Evolutionary conservation across 2,329 filamentous ascomycete species (phyloP), one percentile per base, ranked within the genome.

Genomic region (Arthrobotrys entomopaga): DNA sequence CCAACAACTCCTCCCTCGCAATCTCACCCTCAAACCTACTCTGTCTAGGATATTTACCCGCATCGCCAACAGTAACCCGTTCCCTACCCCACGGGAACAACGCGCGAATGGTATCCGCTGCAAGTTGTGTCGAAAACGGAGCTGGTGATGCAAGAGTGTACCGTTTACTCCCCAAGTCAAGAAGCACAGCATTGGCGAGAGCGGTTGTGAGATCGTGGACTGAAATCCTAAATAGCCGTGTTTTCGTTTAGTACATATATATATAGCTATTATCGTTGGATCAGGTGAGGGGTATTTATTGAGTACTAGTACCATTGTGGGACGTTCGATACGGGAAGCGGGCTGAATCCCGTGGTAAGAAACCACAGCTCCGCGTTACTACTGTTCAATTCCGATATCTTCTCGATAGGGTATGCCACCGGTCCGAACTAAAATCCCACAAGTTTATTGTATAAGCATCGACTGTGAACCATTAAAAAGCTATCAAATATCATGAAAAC

Each of bases 121-220:
- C 84, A 11, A 83, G 65, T 0, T 80, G 82, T 75, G 85, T 86
- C 0, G 83, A 83, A 64, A 85, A 86, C 3, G 80, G 79, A 75
- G 85, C 82, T 0, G 82, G 81, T 0, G 82, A 80, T 0, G 81
- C 81, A 15, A 82, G 80, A 0, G 81, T 79, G 67, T 81, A 85
- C 49, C 84, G 77, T 75, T 82, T 83, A 0, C 81, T 81, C 0
- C 80, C 81, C 0, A 78, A 82, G 0, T 79, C 79, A 1, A 77
- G 78, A 11, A 84, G 38, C 1, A 84, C 77, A 0, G 84, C 83
- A 49, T 82, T 81, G 0, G 84, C 81, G 75, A 85, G 84, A 0
- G 82, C 83, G 11, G 77, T 71, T 0, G 84, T 84, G 1, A 85
- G 77, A 75, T 85, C 84, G 3, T 84, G 78, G 0, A 83, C 84